Conservation (phyloP, 2,329 filamentous ascomycete species). For the Hysterium pulicare region DNA sequence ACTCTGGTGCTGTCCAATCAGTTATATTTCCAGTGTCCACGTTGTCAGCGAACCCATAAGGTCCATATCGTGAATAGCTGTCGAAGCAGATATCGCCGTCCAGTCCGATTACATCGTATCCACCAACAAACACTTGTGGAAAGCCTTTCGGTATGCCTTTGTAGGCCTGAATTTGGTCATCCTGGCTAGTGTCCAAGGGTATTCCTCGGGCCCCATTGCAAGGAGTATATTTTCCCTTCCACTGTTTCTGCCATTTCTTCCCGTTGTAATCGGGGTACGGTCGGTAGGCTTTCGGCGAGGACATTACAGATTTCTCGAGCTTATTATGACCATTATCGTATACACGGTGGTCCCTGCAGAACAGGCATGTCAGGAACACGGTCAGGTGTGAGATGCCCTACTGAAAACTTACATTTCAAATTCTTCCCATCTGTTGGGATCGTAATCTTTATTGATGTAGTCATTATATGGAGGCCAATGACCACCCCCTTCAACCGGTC, state of each 20-base stretch:
- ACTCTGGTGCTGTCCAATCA: conserved; percentile 36
- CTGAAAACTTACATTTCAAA: conserved; percentile 39
- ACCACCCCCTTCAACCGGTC: conserved; percentile 26
- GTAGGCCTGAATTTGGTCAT: conserved; percentile 64
- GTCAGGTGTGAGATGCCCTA: too few species aligned
- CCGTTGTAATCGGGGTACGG: conserved; percentile 71
- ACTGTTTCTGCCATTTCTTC: conserved; percentile 54
- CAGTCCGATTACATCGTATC: conserved; percentile 37
- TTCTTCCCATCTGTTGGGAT: conserved; percentile 48
- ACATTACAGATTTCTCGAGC: conserved; percentile 19
- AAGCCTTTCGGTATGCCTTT: conserved; percentile 49
- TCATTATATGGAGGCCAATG: conserved; percentile 47
- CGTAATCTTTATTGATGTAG: conserved; percentile 42
- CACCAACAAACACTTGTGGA: conserved; percentile 35
- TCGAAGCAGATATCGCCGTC: conserved; percentile 62
- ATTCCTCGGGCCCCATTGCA: conserved; percentile 61
- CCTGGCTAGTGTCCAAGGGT: conserved; percentile 52
- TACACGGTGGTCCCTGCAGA: conserved; percentile 35
- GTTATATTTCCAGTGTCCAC: conserved; percentile 50
- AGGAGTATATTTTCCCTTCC: conserved; percentile 57
- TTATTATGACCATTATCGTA: conserved; percentile 36
- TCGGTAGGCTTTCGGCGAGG: conserved; percentile 57
- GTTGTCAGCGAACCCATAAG: conserved; percentile 57
- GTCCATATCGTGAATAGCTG: conserved; percentile 48
- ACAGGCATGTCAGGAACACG: too few species aligned